Conservation (phyloP, 1,139 yeast genomes). For the Hansenula sp. region DNA sequence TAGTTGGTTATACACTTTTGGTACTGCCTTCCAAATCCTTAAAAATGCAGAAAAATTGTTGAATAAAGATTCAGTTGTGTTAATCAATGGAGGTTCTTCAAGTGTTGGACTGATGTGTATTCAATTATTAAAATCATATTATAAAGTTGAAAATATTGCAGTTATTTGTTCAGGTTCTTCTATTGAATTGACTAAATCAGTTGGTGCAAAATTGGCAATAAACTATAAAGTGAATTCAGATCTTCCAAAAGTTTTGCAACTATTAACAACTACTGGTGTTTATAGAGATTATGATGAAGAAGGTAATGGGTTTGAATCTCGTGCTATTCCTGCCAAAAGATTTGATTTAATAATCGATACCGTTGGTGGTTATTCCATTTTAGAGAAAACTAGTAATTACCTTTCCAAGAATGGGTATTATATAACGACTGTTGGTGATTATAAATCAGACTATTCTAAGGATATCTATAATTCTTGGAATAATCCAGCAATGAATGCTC, state of each 20-base stretch:
- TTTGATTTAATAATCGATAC: conserved; percentile 44
- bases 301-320: conserved; percentile 23
- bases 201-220: conserved; percentile 22
- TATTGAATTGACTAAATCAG: conserved; percentile 22
- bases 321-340: conserved; percentile 22
- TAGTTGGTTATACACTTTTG: conserved; percentile 52
- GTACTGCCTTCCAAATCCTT: conserved; percentile 50
- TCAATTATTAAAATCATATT: conserved; percentile 50
- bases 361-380: conserved; percentile 41
- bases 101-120: conserved; percentile 63
- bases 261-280: conserved; percentile 19
- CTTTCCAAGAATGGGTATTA: conserved; percentile 42
- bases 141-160: conserved; percentile 42
- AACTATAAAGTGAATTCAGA: conserved; percentile 21
- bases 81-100: conserved; percentile 72
- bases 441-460: conserved; percentile 30
- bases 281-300: conserved; percentile 25
- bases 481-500: conserved; percentile 33
- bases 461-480: conserved; percentile 33
- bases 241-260: conserved; percentile 14
- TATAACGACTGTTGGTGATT: conserved; percentile 55
- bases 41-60: conserved; percentile 26
- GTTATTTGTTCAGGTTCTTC: conserved; percentile 37
- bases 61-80: conserved; percentile 32
- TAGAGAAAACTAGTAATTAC: conserved; percentile 26